Evolutionary conservation across 768 basidiomycete genomes (phyloP).

Genomic region (Termitomyces heimii): DNA sequence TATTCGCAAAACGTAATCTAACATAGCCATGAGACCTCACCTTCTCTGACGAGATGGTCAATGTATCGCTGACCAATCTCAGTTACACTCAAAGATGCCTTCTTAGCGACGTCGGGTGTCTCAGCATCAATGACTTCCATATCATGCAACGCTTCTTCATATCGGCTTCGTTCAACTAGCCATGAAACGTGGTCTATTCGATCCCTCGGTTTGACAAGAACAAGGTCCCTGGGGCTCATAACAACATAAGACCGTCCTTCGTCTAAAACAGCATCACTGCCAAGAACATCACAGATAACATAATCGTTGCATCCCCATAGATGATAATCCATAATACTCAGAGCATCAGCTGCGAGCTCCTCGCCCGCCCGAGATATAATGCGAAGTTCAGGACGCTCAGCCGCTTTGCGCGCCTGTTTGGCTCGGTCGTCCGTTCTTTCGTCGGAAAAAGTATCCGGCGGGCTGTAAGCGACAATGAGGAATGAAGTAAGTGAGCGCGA

Average conservation of each 20-base stretch:
- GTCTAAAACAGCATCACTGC: conserved; percentile 20
- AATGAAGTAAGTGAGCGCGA: conserved; percentile 54
- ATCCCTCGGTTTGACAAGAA: conserved; percentile 85
- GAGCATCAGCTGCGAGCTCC: conserved; percentile 79
- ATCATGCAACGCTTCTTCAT: conserved; percentile 84
- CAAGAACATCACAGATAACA: conserved; percentile 47
- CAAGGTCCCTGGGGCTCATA: conserved; percentile 79
- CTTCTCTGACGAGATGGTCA: conserved; percentile 76
- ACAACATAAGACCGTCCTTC: conserved; percentile 69
- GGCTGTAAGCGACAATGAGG: conserved; percentile 82
- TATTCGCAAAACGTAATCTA: neutral
- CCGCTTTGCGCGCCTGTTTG: conserved; percentile 74
- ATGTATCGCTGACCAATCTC: conserved; percentile 86
- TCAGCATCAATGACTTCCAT: conserved; percentile 61
- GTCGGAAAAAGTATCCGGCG: conserved; percentile 68
- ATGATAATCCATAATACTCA: conserved; percentile 74
- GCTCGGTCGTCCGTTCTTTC: conserved; percentile 69
- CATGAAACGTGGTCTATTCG: conserved; percentile 85
- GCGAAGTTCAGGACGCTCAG: conserved; percentile 90
- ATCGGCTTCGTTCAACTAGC: conserved; percentile 81
- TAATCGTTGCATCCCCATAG: conserved; percentile 94
- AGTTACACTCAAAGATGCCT: conserved; percentile 42
- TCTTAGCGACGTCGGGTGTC: conserved; percentile 20
- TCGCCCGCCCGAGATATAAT: conserved; percentile 88
- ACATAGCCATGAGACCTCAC: conserved; percentile 31